Percentiles rank a stretch among this genome's conserved stretches.
phyloP scores from a whole-genome alignment of 1,284 basidiomycete genomes.

The Irpex sp. region DNA sequence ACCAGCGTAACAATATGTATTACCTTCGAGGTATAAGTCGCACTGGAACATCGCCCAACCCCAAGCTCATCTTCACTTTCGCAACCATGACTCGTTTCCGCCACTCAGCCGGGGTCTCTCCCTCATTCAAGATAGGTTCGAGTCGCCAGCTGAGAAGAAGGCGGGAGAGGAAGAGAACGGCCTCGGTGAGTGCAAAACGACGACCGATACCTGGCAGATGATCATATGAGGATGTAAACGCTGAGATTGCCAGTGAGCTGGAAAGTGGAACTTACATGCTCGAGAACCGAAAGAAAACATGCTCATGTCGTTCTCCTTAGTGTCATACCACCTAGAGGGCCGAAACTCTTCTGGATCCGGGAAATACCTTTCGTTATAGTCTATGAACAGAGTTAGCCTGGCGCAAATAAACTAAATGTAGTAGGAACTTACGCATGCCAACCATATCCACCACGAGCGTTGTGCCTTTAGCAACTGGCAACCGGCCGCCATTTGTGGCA shows the following conservation, averaged over 20 bases:
- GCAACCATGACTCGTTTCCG: not conserved
- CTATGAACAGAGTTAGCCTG: not conserved
- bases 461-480: conserved; percentile 16
- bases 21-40: not conserved
- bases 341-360: conserved; percentile 35
- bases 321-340: conserved; percentile 38
- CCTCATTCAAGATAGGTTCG: not conserved
- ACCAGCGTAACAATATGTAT: too few relatives aligned
- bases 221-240: not conserved
- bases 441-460: conserved; percentile 45
- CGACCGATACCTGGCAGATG: conserved; percentile 8
- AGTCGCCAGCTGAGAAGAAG: conserved; percentile 6
- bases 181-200: conserved; percentile 6
- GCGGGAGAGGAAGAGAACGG: conserved; percentile 2
- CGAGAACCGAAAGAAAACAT: conserved; percentile 37
- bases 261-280: conserved; percentile 31
- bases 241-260: not conserved
- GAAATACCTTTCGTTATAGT: conserved; percentile 32
- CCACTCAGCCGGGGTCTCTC: conserved; percentile 8
- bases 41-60: conserved; percentile 3
- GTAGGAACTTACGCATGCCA: conserved; percentile 41
- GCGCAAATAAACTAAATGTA: conserved; percentile 21
- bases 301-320: conserved; percentile 5
- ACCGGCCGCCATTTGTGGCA: conserved; percentile 13
- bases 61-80: not conserved